Base-by-base conservation (phyloP, 768 basidiomycete genomes). In the Wakefieldia striispora region DNA sequence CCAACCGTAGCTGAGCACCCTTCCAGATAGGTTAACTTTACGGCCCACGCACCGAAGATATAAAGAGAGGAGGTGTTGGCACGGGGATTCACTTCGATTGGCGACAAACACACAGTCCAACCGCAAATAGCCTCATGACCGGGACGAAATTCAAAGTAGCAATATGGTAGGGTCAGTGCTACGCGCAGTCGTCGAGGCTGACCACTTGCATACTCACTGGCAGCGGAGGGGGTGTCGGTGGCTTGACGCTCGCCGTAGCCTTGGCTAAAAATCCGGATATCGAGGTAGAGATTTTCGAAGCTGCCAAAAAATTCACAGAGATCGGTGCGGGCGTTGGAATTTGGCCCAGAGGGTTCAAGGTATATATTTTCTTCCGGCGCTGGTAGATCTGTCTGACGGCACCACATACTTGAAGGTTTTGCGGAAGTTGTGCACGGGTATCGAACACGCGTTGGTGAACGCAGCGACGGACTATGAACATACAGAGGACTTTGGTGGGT, bases 321-420 rank as follows among this genome's bases (percentile, higher is more conserved):
- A 36, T 82, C 21, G 83, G 83, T n/a, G 82, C 81, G 16, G 83
- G 83, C n/a, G 72, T 84, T 45, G 79, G 78, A 4, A 58, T 70
- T 31, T 76, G 71, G 73, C 69, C 67, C 14, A 65, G 75, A 16
- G 53, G 19, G 34, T 43, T 68, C 57, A 50, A 59, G 68, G 71
- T 68, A 7, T 12, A 10, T 0, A 5, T 13, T 31, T 35, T 21
- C 14, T 21, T 19, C 14, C 14, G 7, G 20, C 26, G 2, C 10
- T 39, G 6, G 2, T 38, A 7, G 13, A 38, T 8, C 14, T 13
- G 10, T 3, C 11, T 41, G n/a, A 53, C 33, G 14, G 16, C 14
- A 35, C 21, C 34, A 17, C 39, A 34, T 27, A 3, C 27, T 8
- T 44, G 9, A 51, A 65, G 63, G 55, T 67, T 26, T 36, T 65